These are phyloP conservation scores for Acacia confusa DNA, from an alignment of 306 rosid species.

Conservation along the genomic window DNA sequence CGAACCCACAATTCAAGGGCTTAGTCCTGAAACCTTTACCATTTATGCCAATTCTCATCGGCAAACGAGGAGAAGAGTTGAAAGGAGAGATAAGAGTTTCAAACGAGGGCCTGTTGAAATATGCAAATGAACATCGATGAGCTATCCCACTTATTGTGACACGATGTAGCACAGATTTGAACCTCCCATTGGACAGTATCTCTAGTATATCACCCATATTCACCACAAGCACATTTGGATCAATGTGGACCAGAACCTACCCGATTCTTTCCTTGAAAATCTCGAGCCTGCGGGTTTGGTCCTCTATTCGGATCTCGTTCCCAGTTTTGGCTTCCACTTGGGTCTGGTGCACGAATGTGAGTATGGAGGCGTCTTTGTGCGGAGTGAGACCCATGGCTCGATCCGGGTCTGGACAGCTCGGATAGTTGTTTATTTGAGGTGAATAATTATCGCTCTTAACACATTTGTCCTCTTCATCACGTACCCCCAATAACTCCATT, in stretches of 20 bases:
- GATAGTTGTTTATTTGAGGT: too few relatives aligned
- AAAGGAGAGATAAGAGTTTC: slow-evolving; percentile 51
- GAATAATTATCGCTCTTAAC: not conserved
- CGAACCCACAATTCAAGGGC: too few relatives aligned
- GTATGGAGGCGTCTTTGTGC: too few relatives aligned
- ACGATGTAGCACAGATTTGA: slow-evolving; percentile 53
- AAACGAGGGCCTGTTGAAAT: slow-evolving; percentile 55
- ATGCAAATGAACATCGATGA: slow-evolving; percentile 55
- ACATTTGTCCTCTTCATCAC: too few relatives aligned
- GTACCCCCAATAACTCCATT: too few relatives aligned
- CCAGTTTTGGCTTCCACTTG: too few relatives aligned
- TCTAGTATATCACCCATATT: slow-evolving; percentile 67
- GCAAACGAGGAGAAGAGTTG: slow-evolving; percentile 35
- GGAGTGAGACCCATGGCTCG: too few relatives aligned
- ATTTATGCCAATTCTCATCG: too few relatives aligned
- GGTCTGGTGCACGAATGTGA: too few relatives aligned
- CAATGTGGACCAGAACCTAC: slow-evolving; percentile 57
- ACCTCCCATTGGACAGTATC: slow-evolving; percentile 58
- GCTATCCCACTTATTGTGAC: slow-evolving; percentile 39
- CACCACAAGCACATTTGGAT: slow-evolving; percentile 42
- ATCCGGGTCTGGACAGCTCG: too few relatives aligned
- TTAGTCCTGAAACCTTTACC: too few relatives aligned
- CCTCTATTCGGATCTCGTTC: too few relatives aligned
- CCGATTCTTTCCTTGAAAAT: slow-evolving; percentile 24
- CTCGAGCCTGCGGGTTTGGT: not conserved